phyloP scores from a whole-genome alignment of 371 early-diverging fungal species.

The Mucor lusitanicus region DNA sequence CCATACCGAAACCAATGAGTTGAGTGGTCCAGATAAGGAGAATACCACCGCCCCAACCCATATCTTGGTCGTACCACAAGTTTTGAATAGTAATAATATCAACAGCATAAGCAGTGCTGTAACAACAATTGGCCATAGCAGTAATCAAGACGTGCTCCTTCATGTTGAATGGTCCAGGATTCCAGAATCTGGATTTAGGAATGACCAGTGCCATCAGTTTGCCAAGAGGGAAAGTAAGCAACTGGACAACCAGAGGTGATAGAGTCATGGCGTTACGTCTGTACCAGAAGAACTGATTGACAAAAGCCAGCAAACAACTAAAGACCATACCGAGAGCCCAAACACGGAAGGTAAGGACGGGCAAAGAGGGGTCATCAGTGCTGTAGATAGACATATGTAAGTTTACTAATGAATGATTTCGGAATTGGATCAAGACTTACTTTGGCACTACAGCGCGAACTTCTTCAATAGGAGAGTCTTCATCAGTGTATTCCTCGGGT shows the following conservation, averaged over 20 bases:
- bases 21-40: conserved; percentile 73
- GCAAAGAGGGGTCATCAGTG: conserved; percentile 67
- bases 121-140: conserved; percentile 59
- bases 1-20: conserved; percentile 81
- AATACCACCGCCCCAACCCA: conserved; percentile 64
- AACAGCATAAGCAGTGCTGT: conserved; percentile 69
- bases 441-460: conserved; percentile 66
- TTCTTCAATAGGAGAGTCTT: conserved; percentile 78
- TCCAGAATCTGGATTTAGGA: conserved; percentile 58
- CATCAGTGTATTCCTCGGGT: conserved; percentile 28
- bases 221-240: conserved; percentile 66
- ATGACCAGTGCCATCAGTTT: conserved; percentile 62
- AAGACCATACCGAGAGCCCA: conserved; percentile 70
- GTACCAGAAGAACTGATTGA: conserved; percentile 81
- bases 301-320: conserved; percentile 57
- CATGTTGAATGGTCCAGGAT: conserved; percentile 86
- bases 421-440: background rate
- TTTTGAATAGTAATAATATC: conserved; percentile 73
- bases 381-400: conserved; percentile 29
- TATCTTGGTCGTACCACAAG: conserved; percentile 60
- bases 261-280: conserved; percentile 55
- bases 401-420: background rate
- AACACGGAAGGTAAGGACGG: conserved; percentile 78
- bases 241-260: conserved; percentile 59
- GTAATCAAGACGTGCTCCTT: conserved; percentile 86